Percentiles rank a stretch among this genome's conserved stretches.
phyloP scores from a whole-genome alignment of 352 stramenopile species.

The Bremia lactucae region DNA sequence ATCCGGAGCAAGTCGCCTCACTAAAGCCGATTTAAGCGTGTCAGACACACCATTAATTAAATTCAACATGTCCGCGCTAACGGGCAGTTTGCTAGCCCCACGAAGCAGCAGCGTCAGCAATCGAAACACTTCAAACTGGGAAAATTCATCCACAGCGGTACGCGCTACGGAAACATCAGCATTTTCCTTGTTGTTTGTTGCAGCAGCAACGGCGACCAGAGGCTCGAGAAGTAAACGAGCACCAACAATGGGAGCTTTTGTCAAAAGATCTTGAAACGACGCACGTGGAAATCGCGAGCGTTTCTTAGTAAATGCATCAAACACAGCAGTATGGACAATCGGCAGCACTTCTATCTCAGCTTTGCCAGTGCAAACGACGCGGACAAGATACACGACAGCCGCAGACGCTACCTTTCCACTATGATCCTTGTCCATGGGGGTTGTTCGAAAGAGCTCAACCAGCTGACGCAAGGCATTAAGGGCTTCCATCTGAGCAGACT shows the following conservation, averaged over 20 bases:
- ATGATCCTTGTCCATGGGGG: conserved; percentile 54
- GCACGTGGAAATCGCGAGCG: conserved; percentile 61
- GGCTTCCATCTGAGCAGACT: conserved; percentile 14
- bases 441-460: conserved; percentile 34
- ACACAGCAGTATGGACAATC: conserved; percentile 22
- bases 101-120: conserved; percentile 52
- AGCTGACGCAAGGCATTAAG: conserved; percentile 26
- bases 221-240: conserved; percentile 45
- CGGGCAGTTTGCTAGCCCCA: conserved; percentile 16
- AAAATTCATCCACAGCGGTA: conserved; percentile 57
- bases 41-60: conserved; percentile 25
- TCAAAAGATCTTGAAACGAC: conserved; percentile 59
- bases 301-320: conserved; percentile 76
- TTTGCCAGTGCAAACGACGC: conserved; percentile 25
- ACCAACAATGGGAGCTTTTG: conserved; percentile 36
- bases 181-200: conserved; percentile 18
- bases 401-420: conserved; percentile 42
- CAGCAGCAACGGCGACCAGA: conserved; percentile 36
- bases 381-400: conserved; percentile 52
- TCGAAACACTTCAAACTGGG: conserved; percentile 65
- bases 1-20: conserved; percentile 32
- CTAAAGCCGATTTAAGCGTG: conserved; percentile 31
- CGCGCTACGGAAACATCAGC: conserved; percentile 6
- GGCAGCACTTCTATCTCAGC: conserved; percentile 18
- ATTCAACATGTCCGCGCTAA: conserved; percentile 15